Base-by-base conservation (phyloP, 306 rosid species). In the Dryas octopetala region DNA sequence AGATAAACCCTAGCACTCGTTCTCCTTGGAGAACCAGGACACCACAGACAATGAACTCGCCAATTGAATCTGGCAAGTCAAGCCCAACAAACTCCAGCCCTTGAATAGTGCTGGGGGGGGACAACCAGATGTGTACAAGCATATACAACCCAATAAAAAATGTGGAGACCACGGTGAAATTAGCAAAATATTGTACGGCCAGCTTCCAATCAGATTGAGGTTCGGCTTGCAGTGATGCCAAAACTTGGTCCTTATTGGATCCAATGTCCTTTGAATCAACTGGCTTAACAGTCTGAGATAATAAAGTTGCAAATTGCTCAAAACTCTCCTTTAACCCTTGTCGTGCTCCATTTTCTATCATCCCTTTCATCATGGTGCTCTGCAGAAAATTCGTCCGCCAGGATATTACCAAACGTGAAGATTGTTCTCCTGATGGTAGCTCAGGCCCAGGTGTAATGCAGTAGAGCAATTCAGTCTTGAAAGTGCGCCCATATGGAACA, bases 311-410 rank as follows among this genome's bases (percentile, higher is more conserved):
- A 84, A 76, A 95, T 74, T 90, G 95, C 55, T 86, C 92, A 70
- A 81, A 95, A 86, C 89, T 87, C 10, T 95, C 97, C 92, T 88
- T 95, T 80, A 95, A 81, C 73, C 98, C 97, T 85, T 90, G 97
- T 1, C 95, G 85, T 40, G 97, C 95, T 70, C 97, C 98, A 66
- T 78, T 85, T 86, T 95, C 98, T 78, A 95, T 95, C 95, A 91
- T 82, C 81, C 97, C 98, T 74, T 84, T 95, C 97, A 95, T 91
- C 98, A 95, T 90, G 79, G 98, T 95, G 87, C 93, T 90, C 81
- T 95, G 98, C 65, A 91, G 32, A 66, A 95, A 95, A 79, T 91
- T 95, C 82, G 79, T 78, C 58, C 97, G 87, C 98, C 98, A 95
- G 12, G 98, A 95, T 83, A 95, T 83, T 43, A 90, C 93, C 74